phyloP scores from a whole-genome alignment of 2,329 filamentous ascomycete species.

The Phyllosticta ampelicida region DNA sequence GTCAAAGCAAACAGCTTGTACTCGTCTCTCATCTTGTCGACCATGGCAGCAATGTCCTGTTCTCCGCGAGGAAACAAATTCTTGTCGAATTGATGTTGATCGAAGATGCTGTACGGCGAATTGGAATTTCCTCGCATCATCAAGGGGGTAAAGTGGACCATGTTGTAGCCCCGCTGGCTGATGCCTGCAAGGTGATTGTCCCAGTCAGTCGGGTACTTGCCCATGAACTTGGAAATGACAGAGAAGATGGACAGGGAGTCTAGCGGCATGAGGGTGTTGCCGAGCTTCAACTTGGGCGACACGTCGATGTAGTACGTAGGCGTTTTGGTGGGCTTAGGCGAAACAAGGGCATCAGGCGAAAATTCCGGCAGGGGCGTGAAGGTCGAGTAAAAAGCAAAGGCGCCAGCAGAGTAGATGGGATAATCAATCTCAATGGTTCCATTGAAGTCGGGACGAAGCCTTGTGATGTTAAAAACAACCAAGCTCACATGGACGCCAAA shows the following conservation, averaged over 20 bases:
- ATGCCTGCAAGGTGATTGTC: constrained; percentile 81
- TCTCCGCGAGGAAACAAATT: constrained; percentile 75
- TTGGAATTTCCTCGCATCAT: constrained; percentile 84
- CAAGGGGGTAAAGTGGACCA: constrained; percentile 95
- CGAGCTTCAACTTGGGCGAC: constrained; percentile 65
- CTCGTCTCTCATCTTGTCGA: constrained; percentile 71
- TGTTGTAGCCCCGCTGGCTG: constrained; percentile 88
- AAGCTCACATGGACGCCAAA: constrained; percentile 12
- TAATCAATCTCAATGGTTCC: constrained; percentile 82
- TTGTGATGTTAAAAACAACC: constrained; percentile 26
- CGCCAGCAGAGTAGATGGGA: constrained; percentile 69
- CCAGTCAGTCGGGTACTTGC: constrained; percentile 82
- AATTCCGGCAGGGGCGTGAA: constrained; percentile 79
- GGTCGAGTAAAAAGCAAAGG: constrained; percentile 89
- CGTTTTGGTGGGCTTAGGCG: constrained; percentile 54
- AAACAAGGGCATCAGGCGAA: constrained; percentile 45
- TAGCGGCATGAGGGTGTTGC: constrained; percentile 64
- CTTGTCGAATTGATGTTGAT: constrained; percentile 81
- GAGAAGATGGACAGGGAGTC: constrained; percentile 88
- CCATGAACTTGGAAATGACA: constrained; percentile 96
- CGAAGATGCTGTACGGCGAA: constrained; percentile 92
- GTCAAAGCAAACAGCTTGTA: constrained; percentile 80
- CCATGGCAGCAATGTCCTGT: constrained; percentile 64
- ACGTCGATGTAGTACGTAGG: constrained; percentile 88
- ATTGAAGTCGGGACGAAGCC: constrained; percentile 86